phyloP scores from a whole-genome alignment of 805 yeast species.

The Starmerella stellata region DNA sequence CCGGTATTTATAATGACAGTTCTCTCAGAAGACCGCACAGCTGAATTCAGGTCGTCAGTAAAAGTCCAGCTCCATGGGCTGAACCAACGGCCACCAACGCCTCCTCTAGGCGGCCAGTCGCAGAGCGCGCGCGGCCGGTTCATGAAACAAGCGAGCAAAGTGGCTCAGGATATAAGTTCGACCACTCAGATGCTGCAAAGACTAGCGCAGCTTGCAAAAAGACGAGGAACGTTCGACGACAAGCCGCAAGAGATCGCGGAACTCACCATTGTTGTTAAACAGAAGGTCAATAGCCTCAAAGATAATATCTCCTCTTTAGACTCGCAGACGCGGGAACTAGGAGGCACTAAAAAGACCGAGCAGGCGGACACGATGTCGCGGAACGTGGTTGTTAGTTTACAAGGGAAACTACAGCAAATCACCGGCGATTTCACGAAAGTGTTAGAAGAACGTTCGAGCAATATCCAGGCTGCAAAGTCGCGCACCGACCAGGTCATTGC shows the following conservation, averaged over 20 bases:
- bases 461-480: constrained; percentile 60
- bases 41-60: constrained; percentile 86
- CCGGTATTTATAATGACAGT: constrained; percentile 5
- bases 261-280: constrained; percentile 63
- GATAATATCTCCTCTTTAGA: constrained; percentile 48
- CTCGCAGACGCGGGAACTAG: constrained; percentile 28
- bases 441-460: constrained; percentile 68
- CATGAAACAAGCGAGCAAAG: constrained; percentile 50
- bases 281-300: constrained; percentile 69
- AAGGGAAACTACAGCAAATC: constrained; percentile 78
- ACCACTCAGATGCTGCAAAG: constrained; percentile 67
- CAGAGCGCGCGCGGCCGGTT: constrained; percentile 31
- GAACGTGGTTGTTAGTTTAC: constrained; percentile 71
- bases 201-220: constrained; percentile 67
- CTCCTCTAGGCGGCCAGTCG: constrained; percentile 5
- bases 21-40: constrained; percentile 55
- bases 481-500: constrained; percentile 74
- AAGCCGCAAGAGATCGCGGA: constrained; percentile 87
- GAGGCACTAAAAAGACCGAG: constrained; percentile 29
- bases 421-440: constrained; percentile 83
- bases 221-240: constrained; percentile 84
- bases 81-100: constrained; percentile 11
- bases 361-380: constrained; percentile 48
- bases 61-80: constrained; percentile 48
- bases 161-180: constrained; percentile 76